Evolutionary conservation across 2,329 filamentous ascomycete species (phyloP), one percentile per base, ranked within the genome.

Genomic region (Madurella mycetomatis): DNA sequence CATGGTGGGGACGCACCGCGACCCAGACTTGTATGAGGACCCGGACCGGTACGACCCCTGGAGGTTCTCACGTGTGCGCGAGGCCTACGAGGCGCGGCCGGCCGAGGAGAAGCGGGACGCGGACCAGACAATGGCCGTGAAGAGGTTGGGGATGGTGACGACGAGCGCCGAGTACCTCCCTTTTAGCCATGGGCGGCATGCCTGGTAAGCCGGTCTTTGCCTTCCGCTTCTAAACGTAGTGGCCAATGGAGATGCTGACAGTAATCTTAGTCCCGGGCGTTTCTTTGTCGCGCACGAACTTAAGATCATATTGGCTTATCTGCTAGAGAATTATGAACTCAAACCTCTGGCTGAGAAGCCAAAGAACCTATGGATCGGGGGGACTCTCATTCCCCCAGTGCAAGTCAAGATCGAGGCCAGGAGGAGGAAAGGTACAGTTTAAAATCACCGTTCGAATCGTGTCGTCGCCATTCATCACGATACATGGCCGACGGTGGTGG

Each of bases 111-210:
- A 67, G 51, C 67, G 66, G 47, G 66, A 64, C 19, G 41, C 57
- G 1, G 67, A 66, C 2, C 68, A 69, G 12, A 65, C 62, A 0
- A 58, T 76, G 43, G 63, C 61, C 41, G 62, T 66, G 15, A 74
- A 72, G 42, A 72, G 76, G 64, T 59, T 76, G 15, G 74, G 78
- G 2, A 75, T 84, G 70, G 76, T 82, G 12, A 78, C 78, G 5
- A 82, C 80, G 1, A 77, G 75, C 37, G 69, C 76, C 39, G 64
- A 68, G 8, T 76, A 80, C 59, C 63, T 83, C 17, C 70, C 76
- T 0, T 85, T 84, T 65, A 80, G 82, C 0, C 78, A 83, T 56
- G 82, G 82, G 8, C 70, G 76, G 57, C 80, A 84, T 63, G 78
- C 76, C 2, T 79, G 65, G 70, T 72, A 51, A 56, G 69, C 62